Conservation (phyloP, 2,329 filamentous ascomycete species). For the Furcasterigmium furcatum region DNA sequence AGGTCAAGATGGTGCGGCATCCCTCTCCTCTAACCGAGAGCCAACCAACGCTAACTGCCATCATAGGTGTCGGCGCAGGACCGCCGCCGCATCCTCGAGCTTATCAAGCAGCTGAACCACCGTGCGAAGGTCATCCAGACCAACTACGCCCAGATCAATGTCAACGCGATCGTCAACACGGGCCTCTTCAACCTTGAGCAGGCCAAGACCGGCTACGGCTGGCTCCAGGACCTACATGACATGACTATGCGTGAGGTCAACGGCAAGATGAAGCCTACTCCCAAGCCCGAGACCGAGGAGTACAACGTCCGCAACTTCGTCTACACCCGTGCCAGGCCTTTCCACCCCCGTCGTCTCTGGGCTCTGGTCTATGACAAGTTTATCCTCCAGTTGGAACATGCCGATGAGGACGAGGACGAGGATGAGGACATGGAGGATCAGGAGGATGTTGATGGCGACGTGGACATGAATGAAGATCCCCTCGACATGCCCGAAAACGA, state of each 20-base stretch:
- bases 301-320: conserved; percentile 72
- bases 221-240: conserved; percentile 67
- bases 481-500: conserved; percentile 32
- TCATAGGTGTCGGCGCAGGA: conserved; percentile 37
- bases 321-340: conserved; percentile 57
- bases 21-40: neutral
- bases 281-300: conserved; percentile 70
- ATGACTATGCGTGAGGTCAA: conserved; percentile 59
- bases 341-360: conserved; percentile 45
- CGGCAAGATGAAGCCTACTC: conserved; percentile 51
- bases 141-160: conserved; percentile 55
- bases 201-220: conserved; percentile 63
- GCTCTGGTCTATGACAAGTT: conserved; percentile 44
- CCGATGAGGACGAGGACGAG: conserved; percentile 26
- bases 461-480: conserved; percentile 14
- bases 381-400: conserved; percentile 44
- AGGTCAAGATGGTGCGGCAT: conserved; percentile 55
- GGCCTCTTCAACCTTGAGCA: conserved; percentile 61
- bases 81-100: conserved; percentile 42
- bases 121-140: conserved; percentile 62
- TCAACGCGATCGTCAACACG: conserved; percentile 63
- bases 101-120: conserved; percentile 63
- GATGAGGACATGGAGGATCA: conserved; percentile 24
- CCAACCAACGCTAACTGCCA: too few species aligned
- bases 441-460: conserved; percentile 17